These are phyloP conservation scores for Micromonas pusilla DNA, from an alignment of 139 green algal species.

Conservation along the genomic window DNA sequence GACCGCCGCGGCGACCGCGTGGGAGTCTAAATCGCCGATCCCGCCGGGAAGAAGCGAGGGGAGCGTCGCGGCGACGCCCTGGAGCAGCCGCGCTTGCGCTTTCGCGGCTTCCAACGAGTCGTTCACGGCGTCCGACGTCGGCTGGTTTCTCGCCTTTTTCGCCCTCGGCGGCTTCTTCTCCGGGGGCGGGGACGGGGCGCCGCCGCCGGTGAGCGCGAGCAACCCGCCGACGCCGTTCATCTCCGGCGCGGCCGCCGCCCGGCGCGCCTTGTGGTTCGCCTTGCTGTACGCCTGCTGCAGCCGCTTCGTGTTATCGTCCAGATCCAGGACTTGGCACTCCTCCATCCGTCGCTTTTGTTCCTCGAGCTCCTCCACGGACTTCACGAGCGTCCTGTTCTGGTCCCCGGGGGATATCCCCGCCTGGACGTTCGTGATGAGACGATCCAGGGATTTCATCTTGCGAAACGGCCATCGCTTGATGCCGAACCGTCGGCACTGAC, in stretches of 20 bases:
- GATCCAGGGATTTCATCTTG: slow-evolving; percentile 38
- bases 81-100: no score
- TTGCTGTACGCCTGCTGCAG: slow-evolving; percentile 37
- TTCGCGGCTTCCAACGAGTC: no score
- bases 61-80: no score
- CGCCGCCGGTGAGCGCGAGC: not conserved
- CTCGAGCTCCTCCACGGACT: slow-evolving; percentile 34
- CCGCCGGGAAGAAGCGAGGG: no score
- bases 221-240: not conserved
- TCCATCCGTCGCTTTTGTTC: slow-evolving; percentile 30
- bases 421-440: slow-evolving; percentile 19
- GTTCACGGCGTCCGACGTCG: no score
- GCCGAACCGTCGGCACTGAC: slow-evolving; percentile 37
- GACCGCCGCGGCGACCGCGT: no score
- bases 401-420: slow-evolving; percentile 21
- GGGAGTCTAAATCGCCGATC: no score
- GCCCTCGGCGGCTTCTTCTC: no score
- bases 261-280: slow-evolving; percentile 33
- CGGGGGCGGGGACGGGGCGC: no score
- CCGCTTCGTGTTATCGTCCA: slow-evolving; percentile 35
- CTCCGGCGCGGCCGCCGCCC: not conserved
- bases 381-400: slow-evolving; percentile 19
- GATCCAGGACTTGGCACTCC: slow-evolving; percentile 28
- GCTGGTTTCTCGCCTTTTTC: no score
- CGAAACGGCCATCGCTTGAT: slow-evolving; percentile 49